Percentiles rank a stretch among this genome's conserved stretches.
These are phyloP conservation scores for Fonsecaea multimorphosa DNA, from an alignment of 2,329 filamentous ascomycete genomes.

Conservation along the genomic window DNA sequence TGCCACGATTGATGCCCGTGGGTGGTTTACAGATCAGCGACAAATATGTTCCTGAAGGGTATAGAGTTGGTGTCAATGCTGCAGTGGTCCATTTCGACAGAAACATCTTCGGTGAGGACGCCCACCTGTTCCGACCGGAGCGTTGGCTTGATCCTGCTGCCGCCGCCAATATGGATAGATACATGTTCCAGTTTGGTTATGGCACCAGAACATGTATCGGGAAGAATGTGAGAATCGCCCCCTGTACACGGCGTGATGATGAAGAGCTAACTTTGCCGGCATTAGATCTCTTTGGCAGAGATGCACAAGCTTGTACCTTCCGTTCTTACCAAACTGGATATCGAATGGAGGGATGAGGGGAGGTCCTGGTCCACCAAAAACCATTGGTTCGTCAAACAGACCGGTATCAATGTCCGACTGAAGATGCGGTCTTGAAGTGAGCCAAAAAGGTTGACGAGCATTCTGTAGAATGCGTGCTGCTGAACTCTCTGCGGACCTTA, in stretches of 20 bases:
- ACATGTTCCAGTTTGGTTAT: conserved; percentile 34
- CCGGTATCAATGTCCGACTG: not conserved
- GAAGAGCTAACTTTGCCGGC: not conserved
- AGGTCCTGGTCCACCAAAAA: not conserved
- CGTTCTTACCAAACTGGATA: not conserved
- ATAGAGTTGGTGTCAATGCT: conserved; percentile 33
- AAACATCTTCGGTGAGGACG: conserved; percentile 38
- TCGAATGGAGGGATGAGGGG: conserved; percentile 18
- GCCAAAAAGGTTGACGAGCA: no score
- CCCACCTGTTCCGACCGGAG: conserved; percentile 36
- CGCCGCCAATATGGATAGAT: conserved; percentile 31
- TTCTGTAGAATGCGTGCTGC: no score
- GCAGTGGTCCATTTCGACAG: conserved; percentile 36
- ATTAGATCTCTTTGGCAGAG: conserved; percentile 10
- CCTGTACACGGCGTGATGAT: conserved; percentile 24
- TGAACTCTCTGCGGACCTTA: no score
- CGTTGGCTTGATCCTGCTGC: conserved; percentile 39
- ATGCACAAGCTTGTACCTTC: conserved; percentile 14
- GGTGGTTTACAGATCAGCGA: conserved; percentile 29
- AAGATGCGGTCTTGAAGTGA: not conserved
- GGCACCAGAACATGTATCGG: conserved; percentile 36
- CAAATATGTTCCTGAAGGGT: conserved; percentile 30
- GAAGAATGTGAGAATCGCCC: conserved; percentile 25
- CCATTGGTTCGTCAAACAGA: conserved; percentile 1
- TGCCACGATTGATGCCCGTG: conserved; percentile 38